Evolutionary conservation across 495 filamentous ascomycete genomes (phyloP), one percentile per base, ranked within the genome.

Genomic region (Pyrenula aspistea): DNA sequence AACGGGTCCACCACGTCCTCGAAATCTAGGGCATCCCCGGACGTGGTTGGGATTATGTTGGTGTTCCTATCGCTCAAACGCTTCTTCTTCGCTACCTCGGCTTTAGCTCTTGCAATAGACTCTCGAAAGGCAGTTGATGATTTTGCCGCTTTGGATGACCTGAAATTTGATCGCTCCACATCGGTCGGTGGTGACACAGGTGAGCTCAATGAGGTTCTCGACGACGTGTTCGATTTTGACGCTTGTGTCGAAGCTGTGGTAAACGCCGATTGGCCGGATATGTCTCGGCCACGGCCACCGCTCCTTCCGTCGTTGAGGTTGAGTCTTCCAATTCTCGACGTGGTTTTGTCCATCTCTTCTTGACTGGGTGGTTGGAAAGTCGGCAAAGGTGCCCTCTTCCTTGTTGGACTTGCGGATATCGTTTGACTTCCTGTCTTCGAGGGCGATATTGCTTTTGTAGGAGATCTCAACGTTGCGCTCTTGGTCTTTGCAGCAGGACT

Each of bases 81-180:
- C 60, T 77, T 68, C 23, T 67, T 66, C 11, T 80, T 78, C 19
- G 82, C 82, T 53, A 85, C 82, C 53, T 82, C 90, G 11, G 91
- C 92, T 66, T 92, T 95, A 8, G 93, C 93, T 66, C 89, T 93
- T 49, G 91, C 90, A 63, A 98, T 96, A 57, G 87, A 89, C 53
- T 96, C 91, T 19, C 93, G 80, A 50, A 98, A 67, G 1, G 91
- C 85, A 36, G 79, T 77, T 1, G 93, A 96, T 0, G 90, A 87
- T 62, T 86, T 91, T 8, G 31, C 4, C 4, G 8, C 31, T 42
- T 10, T 80, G 71, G 2, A 60, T 69, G 62, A 74, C 79, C 50
- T 72, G 68, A 15, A 56, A 51, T 58, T 75, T 68, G 49, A 53
- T 56, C 66, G 65, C 24, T 70, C 63, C 2, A 60, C 57, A 50